Conservation (phyloP, 495 filamentous ascomycete species). For the Ascodesmis nigricans region DNA sequence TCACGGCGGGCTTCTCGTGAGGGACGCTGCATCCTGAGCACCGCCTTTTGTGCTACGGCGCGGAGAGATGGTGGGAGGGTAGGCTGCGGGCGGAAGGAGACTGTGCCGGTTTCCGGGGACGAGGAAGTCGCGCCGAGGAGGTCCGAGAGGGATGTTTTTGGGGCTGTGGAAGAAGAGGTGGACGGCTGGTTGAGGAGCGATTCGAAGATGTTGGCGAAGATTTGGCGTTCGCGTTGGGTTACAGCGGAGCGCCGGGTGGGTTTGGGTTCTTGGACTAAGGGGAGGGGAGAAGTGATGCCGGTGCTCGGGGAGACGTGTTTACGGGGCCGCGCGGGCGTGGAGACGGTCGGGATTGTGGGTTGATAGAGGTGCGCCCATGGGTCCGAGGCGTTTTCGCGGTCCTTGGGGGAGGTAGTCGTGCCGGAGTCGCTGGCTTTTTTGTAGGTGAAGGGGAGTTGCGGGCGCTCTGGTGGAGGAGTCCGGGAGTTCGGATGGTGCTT, state of each 20-base stretch:
- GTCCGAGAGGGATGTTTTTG: not conserved
- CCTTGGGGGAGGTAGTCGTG: conserved; percentile 4
- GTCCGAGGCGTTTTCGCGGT: conserved; percentile 2
- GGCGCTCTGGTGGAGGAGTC: not conserved
- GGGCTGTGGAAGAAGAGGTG: not conserved
- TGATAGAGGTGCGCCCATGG: conserved; percentile 19
- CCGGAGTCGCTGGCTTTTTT: conserved; percentile 3
- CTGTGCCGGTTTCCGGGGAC: not conserved
- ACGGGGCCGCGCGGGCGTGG: not conserved
- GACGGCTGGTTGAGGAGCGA: conserved; percentile 11
- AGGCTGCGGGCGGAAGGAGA: not conserved
- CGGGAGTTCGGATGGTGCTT: not conserved
- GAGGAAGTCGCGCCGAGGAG: not conserved
- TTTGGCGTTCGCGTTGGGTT: conserved; percentile 13
- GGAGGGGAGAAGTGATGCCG: not conserved
- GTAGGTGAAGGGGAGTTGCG: not conserved
- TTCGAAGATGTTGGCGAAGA: conserved; percentile 21
- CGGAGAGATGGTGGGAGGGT: conserved; percentile 7
- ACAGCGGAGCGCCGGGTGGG: conserved; percentile 1
- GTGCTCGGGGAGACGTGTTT: not conserved
- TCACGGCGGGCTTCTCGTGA: not conserved
- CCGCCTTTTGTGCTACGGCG: conserved; percentile 7
- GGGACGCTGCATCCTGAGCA: conserved; percentile 1
- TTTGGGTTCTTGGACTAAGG: not conserved
- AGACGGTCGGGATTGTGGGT: not conserved